A percentile compares a stretch with the other conserved stretches of the same genome.
Evolutionary conservation across 768 basidiomycete species (phyloP).

Genomic region (Lactifluus pinguis): DNA sequence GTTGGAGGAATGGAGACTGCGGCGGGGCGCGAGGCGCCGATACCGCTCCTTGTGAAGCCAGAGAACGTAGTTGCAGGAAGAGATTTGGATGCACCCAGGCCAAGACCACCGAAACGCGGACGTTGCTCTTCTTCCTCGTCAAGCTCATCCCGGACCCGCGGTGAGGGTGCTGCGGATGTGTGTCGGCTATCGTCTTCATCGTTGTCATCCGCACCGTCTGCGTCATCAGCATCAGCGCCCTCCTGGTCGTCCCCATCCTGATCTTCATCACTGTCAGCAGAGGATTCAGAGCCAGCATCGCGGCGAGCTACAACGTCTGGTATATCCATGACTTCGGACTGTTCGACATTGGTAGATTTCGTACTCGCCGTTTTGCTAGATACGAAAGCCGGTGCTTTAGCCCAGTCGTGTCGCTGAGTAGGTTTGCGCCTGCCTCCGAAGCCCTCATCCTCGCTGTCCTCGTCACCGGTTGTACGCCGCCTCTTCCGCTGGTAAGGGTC

Average conservation of each 20-base stretch:
- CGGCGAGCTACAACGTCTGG: slow-evolving; percentile 3
- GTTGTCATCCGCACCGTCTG: slow-evolving; percentile 30
- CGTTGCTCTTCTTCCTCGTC: slow-evolving; percentile 37
- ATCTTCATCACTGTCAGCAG: slow-evolving; percentile 29
- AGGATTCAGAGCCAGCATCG: slow-evolving; percentile 30
- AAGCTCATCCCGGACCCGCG: slow-evolving; percentile 43
- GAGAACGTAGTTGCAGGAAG: slow-evolving; percentile 21
- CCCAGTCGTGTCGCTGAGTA: slow-evolving; percentile 51
- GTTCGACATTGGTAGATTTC: slow-evolving; percentile 25
- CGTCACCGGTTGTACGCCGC: slow-evolving; percentile 53
- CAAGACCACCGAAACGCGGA: slow-evolving; percentile 41
- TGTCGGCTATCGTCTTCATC: slow-evolving; percentile 29
- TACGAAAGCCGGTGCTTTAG: slow-evolving; percentile 71
- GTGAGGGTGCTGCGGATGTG: slow-evolving; percentile 46
- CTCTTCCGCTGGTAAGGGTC: slow-evolving; percentile 70
- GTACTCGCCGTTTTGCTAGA: slow-evolving; percentile 33
- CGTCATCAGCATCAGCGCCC: slow-evolving; percentile 27
- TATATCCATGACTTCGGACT: slow-evolving; percentile 35
- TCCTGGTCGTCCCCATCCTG: slow-evolving; percentile 19
- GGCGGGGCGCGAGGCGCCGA: slow-evolving; percentile 30
- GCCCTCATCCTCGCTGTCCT: slow-evolving; percentile 50
- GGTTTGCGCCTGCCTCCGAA: slow-evolving; percentile 23
- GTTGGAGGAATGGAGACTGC: slow-evolving; percentile 20
- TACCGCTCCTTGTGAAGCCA: slow-evolving; percentile 35
- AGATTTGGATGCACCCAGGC: slow-evolving; percentile 26